These are phyloP conservation scores for Fusarium praegraminearum DNA, from an alignment of 2,329 filamentous ascomycete genomes.

Conservation along the genomic window DNA sequence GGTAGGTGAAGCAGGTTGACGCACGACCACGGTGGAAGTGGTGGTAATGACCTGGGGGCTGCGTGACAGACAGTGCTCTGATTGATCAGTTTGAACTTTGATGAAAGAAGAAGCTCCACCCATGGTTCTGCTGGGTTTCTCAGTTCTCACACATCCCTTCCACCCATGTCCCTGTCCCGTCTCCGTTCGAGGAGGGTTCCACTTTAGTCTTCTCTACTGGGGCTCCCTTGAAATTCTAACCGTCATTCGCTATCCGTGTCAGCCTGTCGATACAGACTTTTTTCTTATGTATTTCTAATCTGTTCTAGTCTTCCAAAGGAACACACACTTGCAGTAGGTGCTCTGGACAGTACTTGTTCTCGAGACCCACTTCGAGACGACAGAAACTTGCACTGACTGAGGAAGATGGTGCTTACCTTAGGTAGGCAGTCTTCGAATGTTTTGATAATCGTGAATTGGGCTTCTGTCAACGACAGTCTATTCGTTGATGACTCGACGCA, in stretches of 20 bases:
- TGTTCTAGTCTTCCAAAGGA: neutral
- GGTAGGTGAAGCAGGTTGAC: conserved; percentile 24
- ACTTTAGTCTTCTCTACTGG: conserved; percentile 21
- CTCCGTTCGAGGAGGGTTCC: conserved; percentile 18
- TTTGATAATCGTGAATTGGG: conserved; percentile 7
- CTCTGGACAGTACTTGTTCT: neutral
- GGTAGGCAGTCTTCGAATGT: neutral
- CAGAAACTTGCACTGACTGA: conserved; percentile 12
- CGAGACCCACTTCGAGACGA: conserved; percentile 3
- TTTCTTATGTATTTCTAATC: conserved; percentile 19
- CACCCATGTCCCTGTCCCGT: conserved; percentile 24
- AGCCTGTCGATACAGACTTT: conserved; percentile 14
- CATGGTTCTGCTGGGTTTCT: conserved; percentile 35
- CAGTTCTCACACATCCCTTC: conserved; percentile 34
- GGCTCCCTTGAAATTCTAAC: conserved; percentile 13
- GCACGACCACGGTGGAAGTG: conserved; percentile 39
- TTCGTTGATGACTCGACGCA: conserved; percentile 27
- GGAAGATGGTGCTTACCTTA: neutral
- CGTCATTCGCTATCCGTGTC: conserved; percentile 33
- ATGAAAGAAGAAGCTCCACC: conserved; percentile 26
- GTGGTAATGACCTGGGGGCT: conserved; percentile 32
- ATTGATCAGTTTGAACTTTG: conserved; percentile 27
- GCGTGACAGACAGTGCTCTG: conserved; percentile 21
- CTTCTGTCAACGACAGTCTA: conserved; percentile 15
- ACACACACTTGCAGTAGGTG: neutral